Percentiles rank a stretch among this genome's conserved stretches.
phyloP scores from a whole-genome alignment of 768 basidiomycete species.

The Gymnopilus dilepis region DNA sequence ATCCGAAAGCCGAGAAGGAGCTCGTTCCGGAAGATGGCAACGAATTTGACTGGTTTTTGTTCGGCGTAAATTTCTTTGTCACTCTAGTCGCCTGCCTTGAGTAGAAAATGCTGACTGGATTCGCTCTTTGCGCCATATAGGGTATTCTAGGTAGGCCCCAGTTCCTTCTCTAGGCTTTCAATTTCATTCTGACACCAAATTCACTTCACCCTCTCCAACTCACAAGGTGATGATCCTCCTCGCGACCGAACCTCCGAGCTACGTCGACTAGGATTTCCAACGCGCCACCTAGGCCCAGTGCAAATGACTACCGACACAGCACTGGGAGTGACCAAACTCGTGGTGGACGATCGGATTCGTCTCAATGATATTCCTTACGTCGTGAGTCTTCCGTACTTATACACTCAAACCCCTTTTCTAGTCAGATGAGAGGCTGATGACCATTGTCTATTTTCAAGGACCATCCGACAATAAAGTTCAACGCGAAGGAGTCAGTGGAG shows the following conservation, averaged over 20 bases:
- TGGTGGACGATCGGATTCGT: slow-evolving; percentile 77
- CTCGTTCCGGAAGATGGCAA: slow-evolving; percentile 81
- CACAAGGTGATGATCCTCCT: slow-evolving; percentile 91
- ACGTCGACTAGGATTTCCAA: slow-evolving; percentile 84
- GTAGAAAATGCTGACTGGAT: neutral
- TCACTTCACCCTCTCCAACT: slow-evolving; percentile 3
- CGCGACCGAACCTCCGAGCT: slow-evolving; percentile 91
- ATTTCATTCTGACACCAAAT: neutral
- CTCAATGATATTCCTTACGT: slow-evolving; percentile 76
- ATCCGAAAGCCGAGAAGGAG: slow-evolving; percentile 78
- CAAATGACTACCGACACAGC: slow-evolving; percentile 99
- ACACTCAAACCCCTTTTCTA: too few relatives aligned
- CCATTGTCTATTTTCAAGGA: slow-evolving; percentile 52
- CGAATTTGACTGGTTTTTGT: slow-evolving; percentile 88
- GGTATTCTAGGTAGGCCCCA: slow-evolving; percentile 38
- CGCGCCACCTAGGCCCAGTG: slow-evolving; percentile 80
- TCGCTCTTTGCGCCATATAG: slow-evolving; percentile 26
- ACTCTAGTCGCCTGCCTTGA: neutral
- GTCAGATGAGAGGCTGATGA: too few relatives aligned
- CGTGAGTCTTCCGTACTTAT: slow-evolving; percentile 52
- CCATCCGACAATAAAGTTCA: slow-evolving; percentile 89
- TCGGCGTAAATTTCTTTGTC: slow-evolving; percentile 63
- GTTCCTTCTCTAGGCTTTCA: neutral
- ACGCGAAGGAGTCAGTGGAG: slow-evolving; percentile 87
- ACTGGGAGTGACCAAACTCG: slow-evolving; percentile 85